Evolutionary conservation across 768 basidiomycete species (phyloP), one percentile per base, ranked within the genome.

Genomic region (Tricholoma bakamatsutake): DNA sequence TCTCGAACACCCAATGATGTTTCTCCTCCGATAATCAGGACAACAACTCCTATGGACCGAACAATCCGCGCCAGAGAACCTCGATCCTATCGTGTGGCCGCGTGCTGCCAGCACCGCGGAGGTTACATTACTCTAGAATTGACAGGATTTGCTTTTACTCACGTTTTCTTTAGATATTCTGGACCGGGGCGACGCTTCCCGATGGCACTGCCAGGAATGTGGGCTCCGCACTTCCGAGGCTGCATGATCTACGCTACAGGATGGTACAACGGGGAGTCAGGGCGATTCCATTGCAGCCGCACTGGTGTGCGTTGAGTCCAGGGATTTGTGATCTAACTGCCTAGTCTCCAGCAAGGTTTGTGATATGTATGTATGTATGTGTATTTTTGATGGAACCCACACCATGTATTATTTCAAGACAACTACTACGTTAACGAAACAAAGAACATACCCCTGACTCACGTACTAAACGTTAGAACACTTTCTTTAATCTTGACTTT

Each of bases 381-480:
- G 21, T 8, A n/a, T 1, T 45, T 10, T 27, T 45, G 9, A 2
- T 49, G 8, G 28, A 49, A 30, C 10, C 10, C 15, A 50, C 11
- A 50, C 5, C 33, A 50, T 34, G 37, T 50, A 1, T 5, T 40
- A 40, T 40, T 17, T 40, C 37, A 40, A 18, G 11, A 17, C 17
- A 40, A 40, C 11, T 40, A 8, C 3, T 18, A 18, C 17, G n/a
- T 42, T 42, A 39, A 51, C 53, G 4, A 30, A 28, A 6, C 28
- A 28, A 47, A 28, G 9, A n/a, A 47, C 6, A n/a, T 21, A 15
- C 7, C 12, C 7, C n/a, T 40, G 42, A 28, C n/a, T 40, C 53
- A 33, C n/a, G 93, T 93, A 61, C 88, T 91, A 68, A 98, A 97
- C 2, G 92, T 91, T 60, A 98, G 70, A 10, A 83, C 80, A 61